Conservation (phyloP, 2,329 filamentous ascomycete genomes). For the Cladophialophora exuberans region DNA sequence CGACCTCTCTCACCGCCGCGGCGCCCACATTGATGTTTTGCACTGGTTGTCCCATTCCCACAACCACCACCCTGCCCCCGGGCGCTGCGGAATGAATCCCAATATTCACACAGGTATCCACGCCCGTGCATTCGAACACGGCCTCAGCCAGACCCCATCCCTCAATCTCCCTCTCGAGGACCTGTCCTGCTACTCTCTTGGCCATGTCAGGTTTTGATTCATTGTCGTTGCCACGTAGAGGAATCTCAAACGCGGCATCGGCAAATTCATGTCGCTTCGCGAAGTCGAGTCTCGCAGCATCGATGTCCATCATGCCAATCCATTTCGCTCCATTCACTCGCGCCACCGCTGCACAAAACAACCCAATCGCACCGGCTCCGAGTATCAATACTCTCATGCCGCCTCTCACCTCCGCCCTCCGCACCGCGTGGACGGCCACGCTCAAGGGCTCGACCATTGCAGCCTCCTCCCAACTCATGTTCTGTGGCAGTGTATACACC, state of each 20-base stretch:
- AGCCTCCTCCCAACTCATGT: conserved; percentile 56
- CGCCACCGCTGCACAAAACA: conserved; percentile 61
- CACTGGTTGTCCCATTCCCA: conserved; percentile 61
- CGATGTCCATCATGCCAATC: conserved; percentile 64
- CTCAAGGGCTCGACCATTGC: conserved; percentile 55
- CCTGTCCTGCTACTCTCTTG: conserved; percentile 39
- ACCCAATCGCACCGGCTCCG: conserved; percentile 63
- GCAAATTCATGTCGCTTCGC: conserved; percentile 62
- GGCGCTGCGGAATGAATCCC: conserved; percentile 49
- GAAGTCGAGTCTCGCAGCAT: conserved; percentile 58
- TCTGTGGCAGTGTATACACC: conserved; percentile 61
- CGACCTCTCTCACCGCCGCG: conserved; percentile 57
- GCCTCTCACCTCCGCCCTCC: conserved; percentile 53
- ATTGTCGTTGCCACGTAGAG: conserved; percentile 50
- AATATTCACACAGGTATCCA: conserved; percentile 47
- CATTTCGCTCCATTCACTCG: conserved; percentile 56
- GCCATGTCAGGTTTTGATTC: conserved; percentile 58
- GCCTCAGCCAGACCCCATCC: conserved; percentile 44
- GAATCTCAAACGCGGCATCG: conserved; percentile 58
- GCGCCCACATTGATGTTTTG: conserved; percentile 57
- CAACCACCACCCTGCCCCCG: conserved; percentile 56
- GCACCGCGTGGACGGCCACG: conserved; percentile 46
- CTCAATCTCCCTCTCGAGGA: conserved; percentile 36
- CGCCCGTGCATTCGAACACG: conserved; percentile 51
- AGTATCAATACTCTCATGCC: conserved; percentile 61